Base-by-base conservation (phyloP, 1,284 basidiomycete genomes). In the Boletus austroedulis region DNA sequence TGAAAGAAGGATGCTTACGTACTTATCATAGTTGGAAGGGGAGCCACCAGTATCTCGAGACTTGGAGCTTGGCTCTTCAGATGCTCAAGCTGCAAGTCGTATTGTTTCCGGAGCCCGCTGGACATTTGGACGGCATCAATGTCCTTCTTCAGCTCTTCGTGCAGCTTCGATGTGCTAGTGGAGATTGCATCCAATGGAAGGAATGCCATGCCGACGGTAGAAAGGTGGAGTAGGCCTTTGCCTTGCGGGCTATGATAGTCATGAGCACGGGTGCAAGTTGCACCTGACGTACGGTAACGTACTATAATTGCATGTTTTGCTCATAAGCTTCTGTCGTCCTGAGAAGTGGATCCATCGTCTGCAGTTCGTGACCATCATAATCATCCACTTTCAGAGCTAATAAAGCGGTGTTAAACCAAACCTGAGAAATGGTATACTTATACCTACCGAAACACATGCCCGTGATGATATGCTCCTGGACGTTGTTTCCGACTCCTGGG, bases 211-310 rank as follows among this genome's bases (percentile, higher is more conserved):
- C 54, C 17, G 12, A 29, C 11, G 32, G 31, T 8, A 19, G 40
- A 44, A 31, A 55, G 38, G n/a, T 55, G 54, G 8, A 55, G 47
- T 15, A 55, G n/a, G 29, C 54, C 47, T 50, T 44, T 55, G 40
- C 47, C 47, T 44, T 55, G 29, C 19, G 54, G 36, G 31, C 54
- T 55, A 34, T 5, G 14, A n/a, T 19, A 8, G 29, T 28, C 31
- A 17, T 43, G n/a, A 43, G 28, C 4, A 23, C 4, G 12, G 24
- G 23, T 40, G 6, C 29, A 24, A 21, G 5, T 19, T 34, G 23
- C n/a, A n/a, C 12, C 1, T 19, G 4, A 34, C 23, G 40, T 21
- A 36, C 11, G 6, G 11, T 5, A 23, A 55, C 54, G 10, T 29
- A 55, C 47, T 34, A 55, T 29, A 50, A 2, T 28, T 50, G 23